Evolutionary conservation across 2,329 filamentous ascomycete species (phyloP).

Genomic region (Ophiognomonia clavigignenti-juglandacearum): DNA sequence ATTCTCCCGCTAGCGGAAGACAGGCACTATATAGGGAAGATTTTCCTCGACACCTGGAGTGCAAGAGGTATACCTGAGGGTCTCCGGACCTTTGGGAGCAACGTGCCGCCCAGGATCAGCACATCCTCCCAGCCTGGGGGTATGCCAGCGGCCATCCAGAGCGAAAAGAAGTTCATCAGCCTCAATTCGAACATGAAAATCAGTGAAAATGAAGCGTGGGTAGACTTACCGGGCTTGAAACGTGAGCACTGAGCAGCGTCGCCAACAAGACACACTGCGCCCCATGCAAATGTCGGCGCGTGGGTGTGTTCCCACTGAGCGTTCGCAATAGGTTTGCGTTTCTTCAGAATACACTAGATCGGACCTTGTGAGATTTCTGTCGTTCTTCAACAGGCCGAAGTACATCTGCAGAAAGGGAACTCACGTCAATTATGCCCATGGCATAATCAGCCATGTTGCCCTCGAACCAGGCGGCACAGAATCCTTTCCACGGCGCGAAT

Average conservation of each 20-base stretch:
- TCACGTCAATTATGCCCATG: background rate
- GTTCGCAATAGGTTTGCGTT: background rate
- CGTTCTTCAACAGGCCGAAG: background rate
- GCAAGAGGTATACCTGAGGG: background rate
- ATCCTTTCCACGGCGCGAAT: background rate
- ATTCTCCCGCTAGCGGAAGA: no score
- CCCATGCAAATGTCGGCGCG: background rate
- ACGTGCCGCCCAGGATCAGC: background rate
- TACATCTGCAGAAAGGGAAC: background rate
- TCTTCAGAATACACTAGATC: background rate
- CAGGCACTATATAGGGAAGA: no score
- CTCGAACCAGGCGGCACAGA: background rate
- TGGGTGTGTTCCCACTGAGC: background rate
- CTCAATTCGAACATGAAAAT: background rate
- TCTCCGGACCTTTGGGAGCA: background rate
- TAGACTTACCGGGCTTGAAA: background rate
- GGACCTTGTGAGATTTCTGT: background rate
- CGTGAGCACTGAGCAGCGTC: background rate
- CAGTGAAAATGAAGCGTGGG: background rate
- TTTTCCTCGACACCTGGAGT: no score
- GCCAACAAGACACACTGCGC: background rate
- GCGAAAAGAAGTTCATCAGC: background rate
- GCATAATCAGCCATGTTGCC: background rate
- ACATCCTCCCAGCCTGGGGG: background rate
- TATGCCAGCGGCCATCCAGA: background rate